Base-by-base conservation (phyloP, 2,329 filamentous ascomycete genomes). In the Aspergillus proliferans region DNA sequence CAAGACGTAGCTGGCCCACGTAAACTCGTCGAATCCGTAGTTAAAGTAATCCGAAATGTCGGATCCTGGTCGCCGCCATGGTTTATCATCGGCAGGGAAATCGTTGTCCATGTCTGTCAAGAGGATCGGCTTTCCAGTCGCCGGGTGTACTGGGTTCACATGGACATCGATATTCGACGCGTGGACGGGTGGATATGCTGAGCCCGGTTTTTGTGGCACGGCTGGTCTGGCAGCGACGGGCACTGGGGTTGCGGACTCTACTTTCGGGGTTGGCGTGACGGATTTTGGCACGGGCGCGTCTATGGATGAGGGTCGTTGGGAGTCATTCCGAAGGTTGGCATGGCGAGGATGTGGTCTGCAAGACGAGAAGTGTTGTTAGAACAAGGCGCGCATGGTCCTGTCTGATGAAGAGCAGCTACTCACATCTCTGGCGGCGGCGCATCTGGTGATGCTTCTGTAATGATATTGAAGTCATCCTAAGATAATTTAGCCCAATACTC, bases 1-100 rank as follows among this genome's bases (percentile, higher is more conserved):
- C 51, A 89, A 77, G 28, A 91, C 90, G 68, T 98, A 98, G 47
- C 91, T 81, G 5, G 91, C 87, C 93, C 93, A 98, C 1, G 91
- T 95, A 70, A 96, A 97, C 70, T 97, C 92, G 71, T 97, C 92
- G 65, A 97, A 97, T 50, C 92, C 92, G 71, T 97, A 97, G 75
- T 97, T 97, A 81, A 97, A 97, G 73, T 95, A 97, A 68, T 98
- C 93, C 51, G 87, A 93, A 47, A 95, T 83, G 63, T 98, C 93
- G 9, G 92, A 91, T 43, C 93, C 93, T 0, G 93, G 93, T 56
- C 91, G 85, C 41, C 93, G 85, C 93, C 93, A 98, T 15, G 92
- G 91, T 69, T 96, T 97, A 54, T 80, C 75, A 61, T 90, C 88
- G 47, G 77, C 56, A 6, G 88, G 85, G 34, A 83, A 79, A 18